A percentile compares a stretch with the other conserved stretches of the same genome.
These are phyloP conservation scores for Amoeboradix gromovi DNA, from an alignment of 371 early-diverging fungal genomes.

Conservation along the genomic window DNA sequence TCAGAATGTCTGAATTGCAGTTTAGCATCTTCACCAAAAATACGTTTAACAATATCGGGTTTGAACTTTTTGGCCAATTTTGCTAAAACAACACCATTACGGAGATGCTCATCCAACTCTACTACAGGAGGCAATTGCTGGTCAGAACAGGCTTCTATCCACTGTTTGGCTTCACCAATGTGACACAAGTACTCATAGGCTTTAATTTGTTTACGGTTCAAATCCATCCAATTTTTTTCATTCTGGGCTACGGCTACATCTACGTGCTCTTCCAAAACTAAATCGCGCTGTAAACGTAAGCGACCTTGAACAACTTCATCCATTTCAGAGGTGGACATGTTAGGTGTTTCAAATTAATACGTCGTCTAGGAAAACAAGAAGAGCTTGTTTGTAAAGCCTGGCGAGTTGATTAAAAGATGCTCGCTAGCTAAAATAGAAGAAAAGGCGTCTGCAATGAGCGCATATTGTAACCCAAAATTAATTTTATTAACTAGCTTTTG, in stretches of 20 bases:
- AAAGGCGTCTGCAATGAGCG: too few relatives aligned
- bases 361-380: not conserved
- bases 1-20: constrained; percentile 90
- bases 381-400: too few relatives aligned
- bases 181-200: constrained; percentile 97
- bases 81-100: constrained; percentile 79
- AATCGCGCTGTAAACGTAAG: not conserved
- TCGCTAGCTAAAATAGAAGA: too few relatives aligned
- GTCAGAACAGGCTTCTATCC: constrained; percentile 72
- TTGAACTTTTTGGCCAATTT: constrained; percentile 58
- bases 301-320: constrained; percentile 1
- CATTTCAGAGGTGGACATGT: not conserved
- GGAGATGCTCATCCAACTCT: constrained; percentile 47
- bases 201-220: constrained; percentile 56
- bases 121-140: constrained; percentile 49
- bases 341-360: not conserved
- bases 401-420: too few relatives aligned
- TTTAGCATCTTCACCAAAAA: constrained; percentile 45
- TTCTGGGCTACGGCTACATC: not conserved
- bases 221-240: constrained; percentile 56
- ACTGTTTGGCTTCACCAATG: constrained; percentile 95
- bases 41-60: constrained; percentile 49
- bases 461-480: too few relatives aligned
- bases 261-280: not conserved
- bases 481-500: too few relatives aligned